These are phyloP conservation scores for Pterocarpus macrocarpus DNA, from an alignment of 306 rosid species.

Conservation along the genomic window DNA sequence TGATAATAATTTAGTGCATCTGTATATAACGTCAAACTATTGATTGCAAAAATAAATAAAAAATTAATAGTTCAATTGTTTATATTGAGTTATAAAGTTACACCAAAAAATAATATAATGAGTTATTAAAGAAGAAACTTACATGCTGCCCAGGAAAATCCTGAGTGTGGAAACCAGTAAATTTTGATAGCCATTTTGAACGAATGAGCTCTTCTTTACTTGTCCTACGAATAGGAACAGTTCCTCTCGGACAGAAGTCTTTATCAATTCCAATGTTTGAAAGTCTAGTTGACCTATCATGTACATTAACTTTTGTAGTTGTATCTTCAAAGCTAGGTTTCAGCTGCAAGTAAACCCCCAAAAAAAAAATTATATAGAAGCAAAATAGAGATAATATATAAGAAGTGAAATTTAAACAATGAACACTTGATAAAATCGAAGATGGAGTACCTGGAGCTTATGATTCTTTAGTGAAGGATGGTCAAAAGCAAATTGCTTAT, in stretches of 20 bases:
- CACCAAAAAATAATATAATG: too few species aligned
- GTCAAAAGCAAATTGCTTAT: conserved; percentile 42
- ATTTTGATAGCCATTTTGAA: not conserved
- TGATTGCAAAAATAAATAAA: too few species aligned
- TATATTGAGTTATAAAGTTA: too few species aligned
- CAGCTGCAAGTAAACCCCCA: not conserved
- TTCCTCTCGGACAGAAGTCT: conserved; percentile 11
- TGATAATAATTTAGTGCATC: too few species aligned
- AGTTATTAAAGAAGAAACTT: not conserved
- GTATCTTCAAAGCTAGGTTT: conserved; percentile 5
- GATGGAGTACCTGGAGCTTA: conserved; percentile 21
- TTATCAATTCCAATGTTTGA: not conserved
- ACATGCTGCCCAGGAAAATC: not conserved
- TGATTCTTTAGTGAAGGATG: conserved; percentile 42
- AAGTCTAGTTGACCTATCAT: not conserved
- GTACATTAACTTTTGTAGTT: not conserved
- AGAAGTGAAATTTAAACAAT: too few species aligned
- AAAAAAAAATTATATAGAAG: not conserved
- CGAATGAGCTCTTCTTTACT: conserved; percentile 33
- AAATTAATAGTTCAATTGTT: too few species aligned
- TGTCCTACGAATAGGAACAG: conserved; percentile 16
- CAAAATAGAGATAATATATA: not conserved
- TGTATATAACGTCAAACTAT: too few species aligned
- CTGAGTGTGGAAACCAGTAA: not conserved
- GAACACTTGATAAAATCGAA: too few species aligned